Conservation (phyloP, 2,329 filamentous ascomycete genomes). For the Xylariales sp. region DNA sequence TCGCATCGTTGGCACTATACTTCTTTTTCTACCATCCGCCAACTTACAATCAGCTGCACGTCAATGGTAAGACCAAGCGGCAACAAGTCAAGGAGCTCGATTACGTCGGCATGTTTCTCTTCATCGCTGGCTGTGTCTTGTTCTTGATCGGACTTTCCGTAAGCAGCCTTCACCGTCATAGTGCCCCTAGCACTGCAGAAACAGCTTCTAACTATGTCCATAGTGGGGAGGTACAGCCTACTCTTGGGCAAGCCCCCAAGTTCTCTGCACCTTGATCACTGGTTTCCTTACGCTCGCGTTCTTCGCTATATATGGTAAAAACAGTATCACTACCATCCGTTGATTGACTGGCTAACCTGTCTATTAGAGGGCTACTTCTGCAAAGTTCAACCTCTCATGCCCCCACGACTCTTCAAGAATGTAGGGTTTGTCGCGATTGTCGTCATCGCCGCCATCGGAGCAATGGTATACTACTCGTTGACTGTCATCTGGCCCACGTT, state of each 20-base stretch:
- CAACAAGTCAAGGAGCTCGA: slow-evolving; percentile 40
- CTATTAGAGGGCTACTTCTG: slow-evolving; percentile 26
- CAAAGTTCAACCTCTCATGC: slow-evolving; percentile 35
- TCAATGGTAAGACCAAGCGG: slow-evolving; percentile 29
- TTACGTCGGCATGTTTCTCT: slow-evolving; percentile 39
- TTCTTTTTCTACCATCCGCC: slow-evolving; percentile 43
- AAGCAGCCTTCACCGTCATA: not conserved
- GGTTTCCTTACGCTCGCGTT: slow-evolving; percentile 29
- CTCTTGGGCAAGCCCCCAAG: slow-evolving; percentile 36
- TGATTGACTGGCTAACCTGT: not conserved
- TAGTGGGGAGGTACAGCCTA: slow-evolving; percentile 35
- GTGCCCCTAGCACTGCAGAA: no score
- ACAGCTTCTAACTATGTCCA: not conserved
- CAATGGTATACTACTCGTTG: slow-evolving; percentile 41
- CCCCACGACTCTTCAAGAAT: slow-evolving; percentile 37
- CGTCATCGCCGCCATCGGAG: slow-evolving; percentile 32
- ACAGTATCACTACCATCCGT: no score
- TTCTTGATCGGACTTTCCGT: slow-evolving; percentile 38
- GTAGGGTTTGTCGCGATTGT: slow-evolving; percentile 34
- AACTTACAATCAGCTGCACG: slow-evolving; percentile 37
- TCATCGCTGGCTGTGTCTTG: slow-evolving; percentile 33
- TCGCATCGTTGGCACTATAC: slow-evolving; percentile 34
- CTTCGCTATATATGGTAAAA: slow-evolving; percentile 31
- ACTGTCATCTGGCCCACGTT: slow-evolving; percentile 40
- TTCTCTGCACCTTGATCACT: slow-evolving; percentile 32